Evolutionary conservation across 2,329 filamentous ascomycete species (phyloP).

Genomic region (Polychaeton citri): DNA sequence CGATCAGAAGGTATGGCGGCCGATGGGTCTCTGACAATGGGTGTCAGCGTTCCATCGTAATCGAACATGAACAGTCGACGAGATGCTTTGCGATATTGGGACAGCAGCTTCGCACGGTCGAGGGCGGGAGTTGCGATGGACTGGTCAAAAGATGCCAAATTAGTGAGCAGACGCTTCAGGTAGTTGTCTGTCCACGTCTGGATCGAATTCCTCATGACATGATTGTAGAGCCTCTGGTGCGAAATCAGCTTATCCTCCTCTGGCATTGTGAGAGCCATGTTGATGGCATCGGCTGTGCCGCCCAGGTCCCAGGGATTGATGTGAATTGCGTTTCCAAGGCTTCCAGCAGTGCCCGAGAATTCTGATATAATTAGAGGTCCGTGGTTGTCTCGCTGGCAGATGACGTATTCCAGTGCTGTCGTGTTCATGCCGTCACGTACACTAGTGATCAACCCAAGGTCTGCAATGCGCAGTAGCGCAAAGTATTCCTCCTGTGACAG

Average conservation of each 20-base stretch:
- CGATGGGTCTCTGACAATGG: conserved; percentile 83
- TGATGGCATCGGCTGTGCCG: conserved; percentile 72
- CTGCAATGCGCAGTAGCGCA: conserved; percentile 75
- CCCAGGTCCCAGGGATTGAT: conserved; percentile 93
- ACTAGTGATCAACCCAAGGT: conserved; percentile 88
- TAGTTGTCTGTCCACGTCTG: conserved; percentile 75
- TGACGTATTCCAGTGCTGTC: conserved; percentile 84
- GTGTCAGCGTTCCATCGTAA: conserved; percentile 92
- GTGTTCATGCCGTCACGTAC: conserved; percentile 98
- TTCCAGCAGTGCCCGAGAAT: conserved; percentile 87
- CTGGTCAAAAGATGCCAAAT: conserved; percentile 64
- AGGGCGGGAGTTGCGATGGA: conserved; percentile 68
- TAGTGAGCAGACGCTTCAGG: conserved; percentile 63
- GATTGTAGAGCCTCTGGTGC: conserved; percentile 63
- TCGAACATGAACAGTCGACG: conserved; percentile 96
- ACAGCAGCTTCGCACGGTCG: conserved; percentile 58
- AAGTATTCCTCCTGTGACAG: conserved; percentile 85
- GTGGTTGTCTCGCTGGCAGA: conserved; percentile 77
- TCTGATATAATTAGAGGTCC: conserved; percentile 89
- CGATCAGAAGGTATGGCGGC: conserved; percentile 78
- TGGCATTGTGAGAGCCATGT: conserved; percentile 67
- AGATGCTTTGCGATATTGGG: conserved; percentile 58
- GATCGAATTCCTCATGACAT: conserved; percentile 76
- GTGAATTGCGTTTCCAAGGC: conserved; percentile 72
- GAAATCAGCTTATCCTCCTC: conserved; percentile 51